Percentiles rank a stretch among this genome's conserved stretches.
Evolutionary conservation across 768 basidiomycete genomes (phyloP).

Genomic region (Leccinum sublutescens): DNA sequence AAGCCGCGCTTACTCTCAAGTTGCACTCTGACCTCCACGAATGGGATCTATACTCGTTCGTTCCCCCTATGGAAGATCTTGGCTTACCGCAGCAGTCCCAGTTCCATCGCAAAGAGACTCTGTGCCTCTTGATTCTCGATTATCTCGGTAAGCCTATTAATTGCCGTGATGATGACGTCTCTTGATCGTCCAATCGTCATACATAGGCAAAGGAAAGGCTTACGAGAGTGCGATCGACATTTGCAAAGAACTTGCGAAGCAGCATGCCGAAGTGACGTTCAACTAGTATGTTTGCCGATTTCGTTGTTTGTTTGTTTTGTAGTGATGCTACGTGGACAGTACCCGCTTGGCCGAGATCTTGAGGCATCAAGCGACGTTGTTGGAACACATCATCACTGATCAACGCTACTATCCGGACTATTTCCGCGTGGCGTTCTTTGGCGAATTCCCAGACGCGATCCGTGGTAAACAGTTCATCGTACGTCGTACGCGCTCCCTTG

Average conservation of each 20-base stretch:
- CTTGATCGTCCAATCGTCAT: conserved; percentile 1
- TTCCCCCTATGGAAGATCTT: conserved; percentile 86
- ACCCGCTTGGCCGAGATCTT: conserved; percentile 82
- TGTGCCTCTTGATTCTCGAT: conserved; percentile 90
- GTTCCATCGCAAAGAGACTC: conserved; percentile 91
- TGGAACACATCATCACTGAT: conserved; percentile 82
- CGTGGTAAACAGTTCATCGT: conserved; percentile 91
- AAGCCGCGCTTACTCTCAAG: conserved; percentile 91
- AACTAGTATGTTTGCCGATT: conserved; percentile 64
- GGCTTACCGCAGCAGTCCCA: conserved; percentile 89
- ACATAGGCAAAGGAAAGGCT: conserved; percentile 89
- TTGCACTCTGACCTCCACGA: conserved; percentile 91
- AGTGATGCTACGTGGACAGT: conserved; percentile 37
- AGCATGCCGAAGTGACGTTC: conserved; percentile 88
- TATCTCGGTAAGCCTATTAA: conserved; percentile 64
- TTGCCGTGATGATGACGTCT: neutral
- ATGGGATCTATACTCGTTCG: conserved; percentile 82
- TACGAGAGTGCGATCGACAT: conserved; percentile 94
- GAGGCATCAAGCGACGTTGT: conserved; percentile 79
- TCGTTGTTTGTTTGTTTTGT: no score
- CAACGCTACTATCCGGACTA: conserved; percentile 90
- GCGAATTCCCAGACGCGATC: conserved; percentile 83
- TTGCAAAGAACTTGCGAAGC: conserved; percentile 85
- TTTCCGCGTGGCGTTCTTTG: conserved; percentile 92
- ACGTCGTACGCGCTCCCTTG: conserved; percentile 21